Percentiles rank a stretch among this genome's conserved stretches.
These are phyloP conservation scores for Penicillium alfredii DNA, from an alignment of 495 filamentous ascomycete species.

Conservation along the genomic window DNA sequence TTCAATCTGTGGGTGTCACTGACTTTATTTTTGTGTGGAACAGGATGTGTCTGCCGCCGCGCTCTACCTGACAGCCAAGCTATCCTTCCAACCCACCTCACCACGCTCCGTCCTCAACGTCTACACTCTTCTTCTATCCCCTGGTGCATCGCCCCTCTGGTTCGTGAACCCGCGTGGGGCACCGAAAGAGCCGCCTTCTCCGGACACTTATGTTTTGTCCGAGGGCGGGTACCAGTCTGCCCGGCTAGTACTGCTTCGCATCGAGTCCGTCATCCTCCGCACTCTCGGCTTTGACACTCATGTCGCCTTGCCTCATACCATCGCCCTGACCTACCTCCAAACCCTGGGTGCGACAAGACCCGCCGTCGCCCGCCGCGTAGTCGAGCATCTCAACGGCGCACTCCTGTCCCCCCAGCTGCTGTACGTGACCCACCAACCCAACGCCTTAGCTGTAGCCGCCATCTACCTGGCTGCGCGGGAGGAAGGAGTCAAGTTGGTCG, in stretches of 20 bases:
- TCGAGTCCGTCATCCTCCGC: conserved; percentile 70
- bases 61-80: conserved; percentile 78
- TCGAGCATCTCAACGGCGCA: conserved; percentile 76
- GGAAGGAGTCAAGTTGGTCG: conserved; percentile 66
- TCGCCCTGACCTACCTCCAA: conserved; percentile 92
- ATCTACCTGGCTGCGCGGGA: conserved; percentile 88
- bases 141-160: conserved; percentile 54
- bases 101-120: conserved; percentile 77
- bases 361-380: conserved; percentile 52
- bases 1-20: too few relatives aligned
- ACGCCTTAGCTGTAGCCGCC: conserved; percentile 76
- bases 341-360: conserved; percentile 58
- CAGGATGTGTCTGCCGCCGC: conserved; percentile 78
- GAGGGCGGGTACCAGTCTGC: conserved; percentile 62
- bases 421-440: conserved; percentile 88
- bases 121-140: conserved; percentile 73
- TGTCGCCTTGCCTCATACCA: conserved; percentile 74
- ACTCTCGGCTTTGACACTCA: conserved; percentile 76
- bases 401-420: conserved; percentile 82
- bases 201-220: conserved; percentile 64
- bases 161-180: conserved; percentile 32
- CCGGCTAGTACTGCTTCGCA: conserved; percentile 55
- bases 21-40: too few relatives aligned
- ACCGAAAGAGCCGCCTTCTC: conserved; percentile 33
- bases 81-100: conserved; percentile 68